Conservation (phyloP, 306 rosid species). For the Morella rubra region DNA sequence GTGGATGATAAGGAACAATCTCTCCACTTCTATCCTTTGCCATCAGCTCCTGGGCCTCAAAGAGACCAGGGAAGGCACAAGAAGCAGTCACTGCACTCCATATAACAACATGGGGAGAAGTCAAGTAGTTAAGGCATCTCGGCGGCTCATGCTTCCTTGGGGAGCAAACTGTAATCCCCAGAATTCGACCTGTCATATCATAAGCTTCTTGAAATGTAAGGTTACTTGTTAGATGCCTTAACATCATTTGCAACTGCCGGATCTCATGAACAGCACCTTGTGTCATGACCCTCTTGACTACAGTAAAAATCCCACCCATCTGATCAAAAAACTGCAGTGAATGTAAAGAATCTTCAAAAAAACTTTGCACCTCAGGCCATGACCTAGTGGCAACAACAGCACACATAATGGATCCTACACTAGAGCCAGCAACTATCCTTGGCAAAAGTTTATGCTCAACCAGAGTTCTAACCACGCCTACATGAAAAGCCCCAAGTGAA, state of each 20-base stretch:
- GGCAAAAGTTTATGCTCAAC: constrained; percentile 93
- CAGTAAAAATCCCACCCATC: constrained; percentile 88
- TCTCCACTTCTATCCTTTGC: constrained; percentile 97
- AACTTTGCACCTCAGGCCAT: constrained; percentile 96
- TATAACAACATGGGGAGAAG: constrained; percentile 95
- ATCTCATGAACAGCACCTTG: constrained; percentile 93
- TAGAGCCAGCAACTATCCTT: constrained; percentile 92
- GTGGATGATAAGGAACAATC: constrained; percentile 93
- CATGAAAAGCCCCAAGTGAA: constrained; percentile 91
- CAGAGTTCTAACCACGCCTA: constrained; percentile 80
- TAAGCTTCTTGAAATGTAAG: constrained; percentile 98
- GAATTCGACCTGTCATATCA: constrained; percentile 95
- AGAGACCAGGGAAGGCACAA: constrained; percentile 97
- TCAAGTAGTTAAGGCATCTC: constrained; percentile 96
- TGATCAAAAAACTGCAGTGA: constrained; percentile 86
- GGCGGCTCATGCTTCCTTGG: constrained; percentile 98
- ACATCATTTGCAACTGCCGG: constrained; percentile 83
- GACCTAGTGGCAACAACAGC: constrained; percentile 91
- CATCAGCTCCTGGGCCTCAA: constrained; percentile 99
- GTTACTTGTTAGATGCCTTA: constrained; percentile 84
- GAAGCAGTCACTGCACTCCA: constrained; percentile 99
- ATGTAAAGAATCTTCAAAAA: constrained; percentile 87
- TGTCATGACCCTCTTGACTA: constrained; percentile 82
- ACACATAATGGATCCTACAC: constrained; percentile 97
- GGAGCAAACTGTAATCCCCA: constrained; percentile 95